Evolutionary conservation across 495 filamentous ascomycete genomes (phyloP), one percentile per base, ranked within the genome.

Genomic region (Podospora sp.): DNA sequence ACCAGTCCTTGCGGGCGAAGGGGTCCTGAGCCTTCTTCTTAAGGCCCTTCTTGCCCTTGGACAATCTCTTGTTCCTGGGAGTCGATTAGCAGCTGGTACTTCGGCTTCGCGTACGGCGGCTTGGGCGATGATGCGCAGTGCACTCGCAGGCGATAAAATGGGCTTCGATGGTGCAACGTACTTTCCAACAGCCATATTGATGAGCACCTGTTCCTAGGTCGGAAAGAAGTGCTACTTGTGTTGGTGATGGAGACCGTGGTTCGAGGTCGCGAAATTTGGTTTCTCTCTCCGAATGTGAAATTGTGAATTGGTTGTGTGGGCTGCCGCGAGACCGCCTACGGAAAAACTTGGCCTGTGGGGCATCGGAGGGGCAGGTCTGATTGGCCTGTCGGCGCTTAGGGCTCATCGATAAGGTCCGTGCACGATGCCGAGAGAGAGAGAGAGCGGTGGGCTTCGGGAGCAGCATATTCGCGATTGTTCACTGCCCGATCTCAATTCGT

Each of bases 21-120:
- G 95, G 96, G 80, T 99, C 95, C 78, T 92, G 89, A 65, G 91
- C 89, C 84, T 92, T 94, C 95, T 99, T 99, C 92, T 99, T 99
- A 77, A 99, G 89, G 80, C 95, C 95, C 89, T 99, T 99, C 92
- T 99, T 99, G 86, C 95, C 96, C 87, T 99, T 99, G 60, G 95
- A 98, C 85, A 99, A 88, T 82, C 95, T 91, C 92, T 99, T 98
- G 88, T 99, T 99, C 91, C 96, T 99, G 77, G 79, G 77, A 55
- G 56, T 57, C 25, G 75, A 79, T 85, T 81, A 84, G 83, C 75
- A 60, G 72, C 71, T 59, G 53, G 61, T 68, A 68, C 51, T 61
- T 62, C 65, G 53, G 51, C 66, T 56, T 61, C 64, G 49, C 59
- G 40, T 25, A 63, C 62, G 66, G 57, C 56, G 35, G 27, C 2